Evolutionary conservation across 768 basidiomycete genomes (phyloP), one percentile per base, ranked within the genome.

Genomic region (Naganishia antarctica): DNA sequence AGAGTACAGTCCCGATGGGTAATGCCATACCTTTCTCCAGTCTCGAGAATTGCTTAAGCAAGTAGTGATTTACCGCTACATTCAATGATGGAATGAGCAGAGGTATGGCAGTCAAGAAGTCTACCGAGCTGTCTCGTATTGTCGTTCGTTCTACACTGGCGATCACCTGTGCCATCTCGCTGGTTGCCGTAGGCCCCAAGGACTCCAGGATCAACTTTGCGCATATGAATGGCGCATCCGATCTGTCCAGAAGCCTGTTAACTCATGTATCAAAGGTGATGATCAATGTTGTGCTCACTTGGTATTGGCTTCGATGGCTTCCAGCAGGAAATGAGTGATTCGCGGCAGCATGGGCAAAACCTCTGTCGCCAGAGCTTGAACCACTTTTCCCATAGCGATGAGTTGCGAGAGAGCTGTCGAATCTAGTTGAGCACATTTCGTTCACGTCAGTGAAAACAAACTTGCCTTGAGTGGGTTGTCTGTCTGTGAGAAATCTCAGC

Each of bases 291-390:
- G n/a, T n/a, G n/a, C 62, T 40, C 41, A 63, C 62, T 63, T 44
- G 4, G 21, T 23, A 13, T 51, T 46, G 5, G 41, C 31, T 40
- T 63, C 50, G 49, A 63, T 32, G 28, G 49, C 43, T n/a, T 47
- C 49, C 29, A 53, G 23, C 32, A 51, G 49, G 51, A 51, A 32
- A 21, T 43, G 62, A 44, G 48, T 26, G n/a, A 34, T 40, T 28
- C 49, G 34, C n/a, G 40, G 18, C 40, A 26, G n/a, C 41, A 63
- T 43, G 6, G 29, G 37, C 21, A 63, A 37, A 16, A 51, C 62
- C n/a, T 51, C 49, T 9, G 62, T 63, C 23, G 49, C 49, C 3
- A 63, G 9, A n/a, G 49, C 62, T 31, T 63, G 41, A 43, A 63
- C 51, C 15, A 63, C 49, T 11, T 53, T 32, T 5, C 62, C 62